Base-by-base conservation (phyloP, 1,284 basidiomycete genomes). In the Austroboletus niveus region DNA sequence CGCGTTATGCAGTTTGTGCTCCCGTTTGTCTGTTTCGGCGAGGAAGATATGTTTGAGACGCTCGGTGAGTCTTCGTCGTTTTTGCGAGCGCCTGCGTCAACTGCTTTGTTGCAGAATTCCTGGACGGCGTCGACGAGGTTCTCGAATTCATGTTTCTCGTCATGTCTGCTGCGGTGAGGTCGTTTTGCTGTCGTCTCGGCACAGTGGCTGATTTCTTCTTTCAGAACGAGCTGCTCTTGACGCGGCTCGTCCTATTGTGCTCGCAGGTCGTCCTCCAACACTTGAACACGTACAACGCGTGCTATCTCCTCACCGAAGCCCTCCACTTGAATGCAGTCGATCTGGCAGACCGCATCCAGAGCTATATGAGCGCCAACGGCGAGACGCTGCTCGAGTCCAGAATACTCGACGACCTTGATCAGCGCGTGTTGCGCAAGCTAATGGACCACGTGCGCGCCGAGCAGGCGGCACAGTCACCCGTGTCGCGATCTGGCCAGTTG, bases 91-190 rank as follows among this genome's bases (percentile, higher is more conserved):
- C 38, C 5, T 20, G 12, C 3, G 20, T 29, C 8, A 29, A 8
- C 14, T 11, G 5, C 15, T 29, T 12, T 8, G 29, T 55, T 47
- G 8, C 60, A 89, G 89, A 88, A 54, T 87, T 78, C 56, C 66
- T 85, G 29, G 70, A 79, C 35, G 82, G 81, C 0, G 71, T 85
- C 10, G 93, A 98, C 57, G 84, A 89, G 42, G 77, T 92, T 45
- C 70, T 98, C 53, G 91, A 95, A 57, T 92, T 95, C 60, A 79
- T 94, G 65, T 93, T 96, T 57, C 84, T 90, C 39, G 85, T 98
- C 17, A 83, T 98, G 68, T 85, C 88, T 22, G 85, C 85, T 11
- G 92, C 94, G 31, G 90, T 92, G 63, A 68, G 82, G 74, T 8
- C 8, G 5, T 41, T 11, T 2, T 4, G 12, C 41, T 27, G 6